phyloP scores from a whole-genome alignment of 192 early-diverging fungal genomes.

The Cladochytrium replicatum region DNA sequence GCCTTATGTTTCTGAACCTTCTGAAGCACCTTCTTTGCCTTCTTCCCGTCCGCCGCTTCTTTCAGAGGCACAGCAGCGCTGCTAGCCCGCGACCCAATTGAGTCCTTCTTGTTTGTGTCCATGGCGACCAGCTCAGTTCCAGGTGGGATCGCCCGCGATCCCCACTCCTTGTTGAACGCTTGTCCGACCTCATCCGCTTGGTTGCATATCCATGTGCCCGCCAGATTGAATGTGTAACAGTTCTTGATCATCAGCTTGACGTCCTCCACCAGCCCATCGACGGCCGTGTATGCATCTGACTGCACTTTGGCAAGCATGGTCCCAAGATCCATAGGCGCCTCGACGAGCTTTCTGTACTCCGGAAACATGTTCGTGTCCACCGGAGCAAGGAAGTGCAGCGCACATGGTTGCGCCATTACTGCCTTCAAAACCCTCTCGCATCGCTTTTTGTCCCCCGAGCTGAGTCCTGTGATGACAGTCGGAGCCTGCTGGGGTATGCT shows the following conservation, averaged over 20 bases:
- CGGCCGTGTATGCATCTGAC: conserved; percentile 39
- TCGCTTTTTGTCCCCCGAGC: too few relatives aligned
- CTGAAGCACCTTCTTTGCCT: conserved; percentile 10
- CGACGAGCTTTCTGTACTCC: conserved; percentile 73
- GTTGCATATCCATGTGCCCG: conserved; percentile 49
- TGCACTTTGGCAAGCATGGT: conserved; percentile 66
- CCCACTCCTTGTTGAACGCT: too few relatives aligned
- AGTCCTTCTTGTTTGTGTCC: too few relatives aligned
- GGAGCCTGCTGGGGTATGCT: conserved; percentile 24
- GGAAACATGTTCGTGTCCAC: conserved; percentile 51
- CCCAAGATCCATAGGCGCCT: conserved; percentile 77
- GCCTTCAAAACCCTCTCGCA: too few relatives aligned
- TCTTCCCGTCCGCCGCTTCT: conserved; percentile 11
- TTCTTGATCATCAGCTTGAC: conserved; percentile 49
- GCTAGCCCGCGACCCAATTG: too few relatives aligned
- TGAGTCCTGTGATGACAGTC: too few relatives aligned
- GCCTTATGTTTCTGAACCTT: conserved; percentile 14
- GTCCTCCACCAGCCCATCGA: conserved; percentile 57
- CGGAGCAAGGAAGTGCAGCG: conserved; percentile 38
- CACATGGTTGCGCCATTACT: too few relatives aligned
- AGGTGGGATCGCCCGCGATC: too few relatives aligned
- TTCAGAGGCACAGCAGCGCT: conserved; percentile 13
- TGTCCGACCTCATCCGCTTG: conserved; percentile 47
- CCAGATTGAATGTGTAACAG: conserved; percentile 53
- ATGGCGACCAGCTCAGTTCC: too few relatives aligned